Base-by-base conservation (phyloP, 2,329 filamentous ascomycete genomes). In the Hypomyces perniciosus region DNA sequence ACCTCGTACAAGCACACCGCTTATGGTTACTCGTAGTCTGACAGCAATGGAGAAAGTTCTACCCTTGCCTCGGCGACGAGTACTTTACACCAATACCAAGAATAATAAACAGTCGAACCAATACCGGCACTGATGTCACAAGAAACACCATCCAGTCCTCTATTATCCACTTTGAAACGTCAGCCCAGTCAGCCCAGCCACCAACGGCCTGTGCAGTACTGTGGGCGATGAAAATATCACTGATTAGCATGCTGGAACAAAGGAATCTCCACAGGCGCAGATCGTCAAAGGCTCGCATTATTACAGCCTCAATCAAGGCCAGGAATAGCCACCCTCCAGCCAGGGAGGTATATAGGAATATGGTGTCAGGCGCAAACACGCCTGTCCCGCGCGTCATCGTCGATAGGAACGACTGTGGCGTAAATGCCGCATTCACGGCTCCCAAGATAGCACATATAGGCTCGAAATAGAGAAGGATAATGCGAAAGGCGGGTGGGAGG, bases 201-300 rank as follows among this genome's bases (percentile, higher is more conserved):
- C 67, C 68, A 3, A 69, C 60, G 4, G 62, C 67, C 54, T 68
- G 62, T 28, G 63, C 65, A 1, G 57, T 56, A 34, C 63, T 59
- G 43, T 65, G 61, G 20, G 56, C 58, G 46, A 61, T 67, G 4
- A 56, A 56, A 2, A 52, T 50, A 53, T 70, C 68, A 50, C 65
- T 68, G n/a, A 68, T 54, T 30, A 70, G 58, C 65, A 69, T 69
- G 8, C 65, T 66, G 13, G 54, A 54, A 51, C 64, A 69, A 45
- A 70, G 50, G 35, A 66, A 39, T 27, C 63, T 59, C 69, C 69
- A 72, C 26, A 71, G 57, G 1, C 59, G 54, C 7, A 60, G 48
- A 51, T 71, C 67, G 39, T 65, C 63, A 12, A 59, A 64, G 30
- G 60, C 31, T 4, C 65, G 61, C 56, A 72, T 56, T 13, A 71